Percentiles rank a stretch among this genome's conserved stretches.
Evolutionary conservation across 129 eudicot species (phyloP).

Genomic region (Pseudognaphalium luteoalbum): DNA sequence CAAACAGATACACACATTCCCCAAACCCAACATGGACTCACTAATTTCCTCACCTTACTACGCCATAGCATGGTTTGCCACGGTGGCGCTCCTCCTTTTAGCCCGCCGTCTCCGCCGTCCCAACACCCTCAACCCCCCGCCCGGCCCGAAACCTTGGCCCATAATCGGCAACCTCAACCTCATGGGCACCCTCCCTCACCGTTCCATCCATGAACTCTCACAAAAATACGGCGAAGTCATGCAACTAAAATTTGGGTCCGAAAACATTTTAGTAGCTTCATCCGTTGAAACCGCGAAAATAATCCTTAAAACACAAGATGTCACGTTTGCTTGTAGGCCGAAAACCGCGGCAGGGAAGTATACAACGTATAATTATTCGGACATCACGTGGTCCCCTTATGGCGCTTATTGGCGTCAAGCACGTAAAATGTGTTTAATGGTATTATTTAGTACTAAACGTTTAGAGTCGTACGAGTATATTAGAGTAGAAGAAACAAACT

Average conservation of each 20-base stretch:
- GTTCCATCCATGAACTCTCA: conserved; percentile 61
- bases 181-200: conserved; percentile 75
- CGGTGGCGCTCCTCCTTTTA: conserved; percentile 33
- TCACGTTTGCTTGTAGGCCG: conserved; percentile 63
- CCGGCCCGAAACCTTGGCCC: conserved; percentile 89
- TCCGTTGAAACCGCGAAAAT: conserved; percentile 65
- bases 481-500: conserved; percentile 52
- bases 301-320: conserved; percentile 66
- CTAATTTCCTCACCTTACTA: conserved; percentile 22
- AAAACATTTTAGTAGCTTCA: conserved; percentile 64
- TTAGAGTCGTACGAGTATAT: conserved; percentile 79
- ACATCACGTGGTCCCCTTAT: conserved; percentile 81
- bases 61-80: conserved; percentile 36
- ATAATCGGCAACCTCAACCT: conserved; percentile 77
- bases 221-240: conserved; percentile 62
- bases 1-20: background rate
- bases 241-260: conserved; percentile 63
- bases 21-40: conserved; percentile 31
- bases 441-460: conserved; percentile 62
- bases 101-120: conserved; percentile 33
- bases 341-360: conserved; percentile 71
- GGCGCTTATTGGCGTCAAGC: conserved; percentile 85
- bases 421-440: conserved; percentile 72
- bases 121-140: conserved; percentile 49
- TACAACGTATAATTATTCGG: conserved; percentile 72